Percentiles rank a stretch among this genome's conserved stretches.
These are phyloP conservation scores for Stentor roeselii DNA, from an alignment of 73 alveolate genomes.

Conservation along the genomic window DNA sequence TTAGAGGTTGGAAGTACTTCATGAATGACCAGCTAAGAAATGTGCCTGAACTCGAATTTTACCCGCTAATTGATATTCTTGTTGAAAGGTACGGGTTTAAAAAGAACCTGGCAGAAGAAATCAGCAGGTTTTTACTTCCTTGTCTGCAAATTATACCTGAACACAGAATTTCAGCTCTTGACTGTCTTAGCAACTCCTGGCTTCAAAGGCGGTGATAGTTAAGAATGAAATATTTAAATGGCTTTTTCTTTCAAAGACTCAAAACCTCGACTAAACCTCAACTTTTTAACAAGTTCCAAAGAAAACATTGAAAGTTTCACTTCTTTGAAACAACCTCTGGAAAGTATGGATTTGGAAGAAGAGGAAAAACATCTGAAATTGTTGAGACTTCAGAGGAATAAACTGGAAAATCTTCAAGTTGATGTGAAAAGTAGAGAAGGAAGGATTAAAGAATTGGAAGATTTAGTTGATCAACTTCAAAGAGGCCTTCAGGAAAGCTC, in stretches of 20 bases:
- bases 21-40: neutral
- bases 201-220: neutral
- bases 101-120: neutral
- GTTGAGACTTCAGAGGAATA: too few relatives aligned
- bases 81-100: neutral
- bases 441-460: too few relatives aligned
- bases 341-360: too few relatives aligned
- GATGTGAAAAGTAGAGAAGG: too few relatives aligned
- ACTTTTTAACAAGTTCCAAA: too few relatives aligned
- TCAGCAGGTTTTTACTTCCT: neutral
- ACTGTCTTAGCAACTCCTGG: neutral
- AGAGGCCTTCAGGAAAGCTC: too few relatives aligned
- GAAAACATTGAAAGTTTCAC: too few relatives aligned
- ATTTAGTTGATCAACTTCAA: too few relatives aligned
- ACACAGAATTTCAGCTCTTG: neutral
- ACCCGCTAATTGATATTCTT: neutral
- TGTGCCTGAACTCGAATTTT: neutral
- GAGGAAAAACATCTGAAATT: too few relatives aligned
- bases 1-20: constrained; percentile 41
- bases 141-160: neutral
- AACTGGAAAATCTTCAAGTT: too few relatives aligned
- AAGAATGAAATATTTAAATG: neutral
- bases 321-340: too few relatives aligned
- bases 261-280: too few relatives aligned
- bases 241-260: neutral